These are phyloP conservation scores for Ustilago vetiveriae DNA, from an alignment of 1,284 basidiomycete species.

Conservation along the genomic window DNA sequence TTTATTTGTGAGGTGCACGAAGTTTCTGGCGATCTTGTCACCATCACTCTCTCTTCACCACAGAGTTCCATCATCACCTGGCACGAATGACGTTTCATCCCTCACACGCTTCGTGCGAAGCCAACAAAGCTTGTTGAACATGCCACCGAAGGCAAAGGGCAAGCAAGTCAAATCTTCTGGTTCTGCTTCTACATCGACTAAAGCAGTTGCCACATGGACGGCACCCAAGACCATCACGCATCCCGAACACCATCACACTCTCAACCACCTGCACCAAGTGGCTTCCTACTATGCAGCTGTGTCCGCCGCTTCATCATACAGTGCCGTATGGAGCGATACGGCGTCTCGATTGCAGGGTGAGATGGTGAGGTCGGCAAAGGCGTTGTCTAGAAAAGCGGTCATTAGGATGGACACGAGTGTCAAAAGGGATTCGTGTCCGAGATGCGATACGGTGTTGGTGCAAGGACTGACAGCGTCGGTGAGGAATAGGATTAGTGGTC, in stretches of 20 bases:
- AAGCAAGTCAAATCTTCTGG: conserved; percentile 11
- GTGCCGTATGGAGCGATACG: neutral
- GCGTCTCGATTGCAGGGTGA: conserved; percentile 20
- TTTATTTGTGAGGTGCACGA: too few species aligned
- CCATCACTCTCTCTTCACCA: too few species aligned
- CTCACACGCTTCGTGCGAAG: neutral
- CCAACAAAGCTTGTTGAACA: neutral
- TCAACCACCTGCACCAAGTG: conserved; percentile 41
- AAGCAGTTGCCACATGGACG: conserved; percentile 9
- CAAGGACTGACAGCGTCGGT: conserved; percentile 26
- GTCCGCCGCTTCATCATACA: neutral
- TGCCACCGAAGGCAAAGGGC: conserved; percentile 17
- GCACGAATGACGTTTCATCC: neutral
- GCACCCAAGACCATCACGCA: conserved; percentile 31
- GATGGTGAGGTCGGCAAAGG: conserved; percentile 19
- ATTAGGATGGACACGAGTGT: conserved; percentile 32
- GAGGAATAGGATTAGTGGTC: conserved; percentile 19
- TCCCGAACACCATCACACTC: conserved; percentile 45
- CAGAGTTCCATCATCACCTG: neutral
- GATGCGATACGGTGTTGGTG: conserved; percentile 21
- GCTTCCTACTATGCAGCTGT: conserved; percentile 31
- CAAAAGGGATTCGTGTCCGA: conserved; percentile 16
- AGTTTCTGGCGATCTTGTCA: too few species aligned
- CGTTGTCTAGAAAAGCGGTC: conserved; percentile 33
- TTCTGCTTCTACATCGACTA: neutral